These are phyloP conservation scores for Blastomyces gilchristii DNA, from an alignment of 2,329 filamentous ascomycete species.

Conservation along the genomic window DNA sequence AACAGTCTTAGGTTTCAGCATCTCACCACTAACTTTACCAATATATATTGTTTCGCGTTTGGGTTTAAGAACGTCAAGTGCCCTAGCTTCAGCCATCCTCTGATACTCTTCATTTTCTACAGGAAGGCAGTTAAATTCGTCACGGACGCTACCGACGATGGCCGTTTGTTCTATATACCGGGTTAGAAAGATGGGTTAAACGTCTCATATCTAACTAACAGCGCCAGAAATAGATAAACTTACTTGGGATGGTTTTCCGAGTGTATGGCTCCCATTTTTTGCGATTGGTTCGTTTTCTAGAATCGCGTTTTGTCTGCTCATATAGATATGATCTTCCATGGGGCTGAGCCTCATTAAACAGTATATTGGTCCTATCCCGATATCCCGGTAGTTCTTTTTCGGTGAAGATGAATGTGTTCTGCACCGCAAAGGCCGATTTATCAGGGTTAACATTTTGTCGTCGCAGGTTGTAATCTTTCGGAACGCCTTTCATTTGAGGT, in stretches of 20 bases:
- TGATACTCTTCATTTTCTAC: conserved; percentile 62
- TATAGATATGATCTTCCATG: conserved; percentile 35
- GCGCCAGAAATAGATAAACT: conserved; percentile 24
- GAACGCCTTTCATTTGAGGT: conserved; percentile 61
- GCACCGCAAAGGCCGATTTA: conserved; percentile 41
- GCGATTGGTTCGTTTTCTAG: conserved; percentile 38
- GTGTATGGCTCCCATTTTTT: conserved; percentile 50
- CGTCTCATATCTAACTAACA: conserved; percentile 7
- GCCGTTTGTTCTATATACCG: conserved; percentile 59
- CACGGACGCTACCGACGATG: conserved; percentile 59
- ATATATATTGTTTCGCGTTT: conserved; percentile 47
- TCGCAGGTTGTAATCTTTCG: conserved; percentile 78
- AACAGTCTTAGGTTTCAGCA: conserved; percentile 50
- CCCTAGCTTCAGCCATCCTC: conserved; percentile 48
- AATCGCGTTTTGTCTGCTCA: conserved; percentile 37
- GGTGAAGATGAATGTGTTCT: conserved; percentile 84
- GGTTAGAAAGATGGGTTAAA: conserved; percentile 10
- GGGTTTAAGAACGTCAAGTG: conserved; percentile 50
- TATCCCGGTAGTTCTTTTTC: conserved; percentile 85
- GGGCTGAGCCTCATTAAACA: conserved; percentile 32
- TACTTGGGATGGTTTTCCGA: conserved; percentile 58
- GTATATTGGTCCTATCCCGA: conserved; percentile 37
- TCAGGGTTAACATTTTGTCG: conserved; percentile 48
- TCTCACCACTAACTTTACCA: conserved; percentile 35
- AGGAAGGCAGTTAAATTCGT: conserved; percentile 66